Evolutionary conservation across 495 filamentous ascomycete genomes (phyloP), one percentile per base, ranked within the genome.

Genomic region (Penicillium simplicissimum): DNA sequence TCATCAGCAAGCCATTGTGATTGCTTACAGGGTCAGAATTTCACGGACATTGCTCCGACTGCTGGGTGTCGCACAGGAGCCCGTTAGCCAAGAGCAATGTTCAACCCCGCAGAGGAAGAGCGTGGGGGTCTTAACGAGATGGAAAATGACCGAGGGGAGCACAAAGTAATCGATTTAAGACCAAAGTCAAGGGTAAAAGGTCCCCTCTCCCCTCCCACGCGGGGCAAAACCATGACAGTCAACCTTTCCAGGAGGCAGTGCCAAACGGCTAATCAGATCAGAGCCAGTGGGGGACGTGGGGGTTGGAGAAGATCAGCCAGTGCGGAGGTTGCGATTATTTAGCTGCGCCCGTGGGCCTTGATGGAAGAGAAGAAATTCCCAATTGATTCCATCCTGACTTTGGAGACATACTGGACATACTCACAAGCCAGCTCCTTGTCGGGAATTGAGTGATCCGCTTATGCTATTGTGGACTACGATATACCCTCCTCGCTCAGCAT

Each of bases 91-190:
- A 37, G 6, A 8, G 5, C 28, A 17, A 37, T 11, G 8, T n/a
- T 23, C 55, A 62, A 67, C 65, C 65, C 65, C 62, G 65, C 66
- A 65, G 62, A 60, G 19, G 38, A 52, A 21, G 56, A 49, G 45
- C 53, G 66, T 57, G 59, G 66, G 63, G 62, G 65, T 40, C 4
- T 25, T 9, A 28, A 34, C 11, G 23, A 55, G 1, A 49, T 19
- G 49, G 31, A 42, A 17, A 42, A 42, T 19, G 40, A 17, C n/a
- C n/a, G 40, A 42, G 40, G 5, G 4, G 38, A n/a, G 38, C 15
- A 42, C 14, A n/a, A 17, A n/a, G 13, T 40, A 31, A 31, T 31
- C 28, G 6, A 31, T n/a, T n/a, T 17, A 40, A 40, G 28, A 31
- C 28, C 37, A 4, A 15, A 10, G 37, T 1, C 14, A n/a, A 15